Evolutionary conservation across 768 basidiomycete genomes (phyloP).

Genomic region (Tricholoma bakamatsutake): DNA sequence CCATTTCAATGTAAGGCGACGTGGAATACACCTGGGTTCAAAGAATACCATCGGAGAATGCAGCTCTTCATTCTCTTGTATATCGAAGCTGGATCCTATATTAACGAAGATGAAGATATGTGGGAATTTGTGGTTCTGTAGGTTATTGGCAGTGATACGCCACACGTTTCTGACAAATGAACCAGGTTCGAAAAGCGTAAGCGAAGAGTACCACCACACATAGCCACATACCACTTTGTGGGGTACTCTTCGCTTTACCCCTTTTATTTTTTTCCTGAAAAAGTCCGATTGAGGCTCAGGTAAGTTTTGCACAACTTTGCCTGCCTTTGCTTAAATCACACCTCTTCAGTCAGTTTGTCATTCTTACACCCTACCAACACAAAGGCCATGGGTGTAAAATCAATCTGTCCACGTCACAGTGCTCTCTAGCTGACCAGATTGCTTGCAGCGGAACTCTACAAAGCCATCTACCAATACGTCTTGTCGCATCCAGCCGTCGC

Average conservation of each 20-base stretch:
- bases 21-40: slow-evolving; percentile 83
- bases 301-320: slow-evolving; percentile 25
- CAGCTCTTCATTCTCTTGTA: slow-evolving; percentile 92
- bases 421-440: neutral
- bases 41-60: slow-evolving; percentile 87
- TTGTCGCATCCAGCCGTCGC: slow-evolving; percentile 61
- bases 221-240: slow-evolving; percentile 79
- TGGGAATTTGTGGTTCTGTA: slow-evolving; percentile 94
- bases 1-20: slow-evolving; percentile 48
- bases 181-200: slow-evolving; percentile 81
- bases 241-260: slow-evolving; percentile 94
- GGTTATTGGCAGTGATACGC: slow-evolving; percentile 22
- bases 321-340: neutral
- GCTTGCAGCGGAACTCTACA: slow-evolving; percentile 75
- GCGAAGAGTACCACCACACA: slow-evolving; percentile 42
- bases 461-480: slow-evolving; percentile 75
- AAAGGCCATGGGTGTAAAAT: slow-evolving; percentile 85
- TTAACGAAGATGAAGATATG: slow-evolving; percentile 85
- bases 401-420: neutral
- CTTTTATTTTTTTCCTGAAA: slow-evolving; percentile 95
- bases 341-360: slow-evolving; percentile 81
- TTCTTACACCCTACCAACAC: slow-evolving; percentile 84
- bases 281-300: slow-evolving; percentile 82
- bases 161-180: neutral
- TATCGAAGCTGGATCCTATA: slow-evolving; percentile 94